Conservation (phyloP, 2,329 filamentous ascomycete genomes). For the Penicillium sp. region DNA sequence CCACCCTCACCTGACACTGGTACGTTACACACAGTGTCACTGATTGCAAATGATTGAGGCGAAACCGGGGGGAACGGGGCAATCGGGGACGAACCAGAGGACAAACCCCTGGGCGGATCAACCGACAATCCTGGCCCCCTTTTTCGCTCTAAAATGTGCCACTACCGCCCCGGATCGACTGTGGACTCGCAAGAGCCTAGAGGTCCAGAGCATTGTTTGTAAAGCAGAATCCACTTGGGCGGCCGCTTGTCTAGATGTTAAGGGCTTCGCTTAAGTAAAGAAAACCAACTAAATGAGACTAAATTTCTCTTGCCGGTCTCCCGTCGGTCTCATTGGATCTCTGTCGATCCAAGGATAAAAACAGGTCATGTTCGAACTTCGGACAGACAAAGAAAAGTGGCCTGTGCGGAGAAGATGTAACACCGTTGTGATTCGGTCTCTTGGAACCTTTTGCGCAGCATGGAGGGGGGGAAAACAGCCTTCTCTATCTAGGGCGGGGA, state of each 20-base stretch:
- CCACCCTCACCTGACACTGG: neutral
- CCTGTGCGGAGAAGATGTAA: slow-evolving; percentile 16
- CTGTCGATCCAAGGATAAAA: slow-evolving; percentile 6
- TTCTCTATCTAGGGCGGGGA: neutral
- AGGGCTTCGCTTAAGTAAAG: neutral
- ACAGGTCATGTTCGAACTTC: slow-evolving; percentile 16
- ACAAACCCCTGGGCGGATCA: slow-evolving; percentile 35
- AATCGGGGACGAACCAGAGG: slow-evolving; percentile 9
- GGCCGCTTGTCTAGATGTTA: neutral
- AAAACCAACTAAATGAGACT: neutral
- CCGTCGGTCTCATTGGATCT: slow-evolving; percentile 7
- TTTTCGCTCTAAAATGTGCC: slow-evolving; percentile 19
- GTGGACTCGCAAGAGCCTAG: slow-evolving; percentile 6
- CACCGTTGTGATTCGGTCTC: slow-evolving; percentile 15
- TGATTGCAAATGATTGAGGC: neutral
- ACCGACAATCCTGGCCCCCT: slow-evolving; percentile 18
- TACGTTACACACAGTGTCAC: slow-evolving; percentile 1
- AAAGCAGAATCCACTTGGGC: neutral
- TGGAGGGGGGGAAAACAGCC: neutral
- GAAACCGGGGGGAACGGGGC: neutral
- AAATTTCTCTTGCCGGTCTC: slow-evolving; percentile 4
- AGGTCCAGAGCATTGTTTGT: slow-evolving; percentile 2
- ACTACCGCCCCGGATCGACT: slow-evolving; percentile 30
- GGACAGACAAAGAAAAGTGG: slow-evolving; percentile 10
- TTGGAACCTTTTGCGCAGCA: neutral